Percentiles rank a stretch among this genome's conserved stretches.
Evolutionary conservation across 305 asterid genomes (phyloP).

Genomic region (Fraxinus floribunda): DNA sequence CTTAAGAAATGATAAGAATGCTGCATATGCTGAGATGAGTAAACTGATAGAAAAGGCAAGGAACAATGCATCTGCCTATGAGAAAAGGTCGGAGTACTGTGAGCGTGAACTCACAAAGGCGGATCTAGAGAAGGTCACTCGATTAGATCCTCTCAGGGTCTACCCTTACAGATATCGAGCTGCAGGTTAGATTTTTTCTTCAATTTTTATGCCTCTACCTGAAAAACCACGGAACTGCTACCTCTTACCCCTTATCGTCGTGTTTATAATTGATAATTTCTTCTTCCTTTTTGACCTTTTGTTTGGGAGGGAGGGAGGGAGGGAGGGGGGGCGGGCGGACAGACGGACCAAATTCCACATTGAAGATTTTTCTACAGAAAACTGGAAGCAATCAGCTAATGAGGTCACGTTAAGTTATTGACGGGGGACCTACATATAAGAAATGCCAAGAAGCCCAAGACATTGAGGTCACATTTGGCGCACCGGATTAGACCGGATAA

Average conservation of each 20-base stretch:
- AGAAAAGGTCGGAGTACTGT: slow-evolving; percentile 92
- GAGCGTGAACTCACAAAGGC: slow-evolving; percentile 93
- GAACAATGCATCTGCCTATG: slow-evolving; percentile 90
- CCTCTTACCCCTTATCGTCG: too few relatives aligned
- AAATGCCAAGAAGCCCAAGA: not conserved
- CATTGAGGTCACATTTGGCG: not conserved
- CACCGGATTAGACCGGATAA: not conserved
- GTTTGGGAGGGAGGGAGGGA: not conserved
- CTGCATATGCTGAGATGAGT: slow-evolving; percentile 93
- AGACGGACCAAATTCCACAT: not conserved
- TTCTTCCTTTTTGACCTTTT: not conserved
- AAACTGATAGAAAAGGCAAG: slow-evolving; percentile 84
- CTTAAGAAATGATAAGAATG: slow-evolving; percentile 71
- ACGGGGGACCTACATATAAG: not conserved
- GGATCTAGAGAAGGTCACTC: slow-evolving; percentile 89
- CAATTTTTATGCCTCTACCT: not conserved
- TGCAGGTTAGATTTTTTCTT: slow-evolving; percentile 59
- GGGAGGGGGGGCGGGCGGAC: not conserved
- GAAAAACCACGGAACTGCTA: too few relatives aligned
- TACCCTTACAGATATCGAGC: slow-evolving; percentile 98
- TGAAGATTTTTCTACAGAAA: not conserved
- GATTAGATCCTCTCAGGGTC: slow-evolving; percentile 86
- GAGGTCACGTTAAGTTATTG: not conserved
- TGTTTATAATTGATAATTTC: not conserved
- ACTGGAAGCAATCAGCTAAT: not conserved